Percentiles rank a stretch among this genome's conserved stretches.
Conservation (phyloP, 1,284 basidiomycete species). For the Cutaneotrichosporon mucoides region DNA sequence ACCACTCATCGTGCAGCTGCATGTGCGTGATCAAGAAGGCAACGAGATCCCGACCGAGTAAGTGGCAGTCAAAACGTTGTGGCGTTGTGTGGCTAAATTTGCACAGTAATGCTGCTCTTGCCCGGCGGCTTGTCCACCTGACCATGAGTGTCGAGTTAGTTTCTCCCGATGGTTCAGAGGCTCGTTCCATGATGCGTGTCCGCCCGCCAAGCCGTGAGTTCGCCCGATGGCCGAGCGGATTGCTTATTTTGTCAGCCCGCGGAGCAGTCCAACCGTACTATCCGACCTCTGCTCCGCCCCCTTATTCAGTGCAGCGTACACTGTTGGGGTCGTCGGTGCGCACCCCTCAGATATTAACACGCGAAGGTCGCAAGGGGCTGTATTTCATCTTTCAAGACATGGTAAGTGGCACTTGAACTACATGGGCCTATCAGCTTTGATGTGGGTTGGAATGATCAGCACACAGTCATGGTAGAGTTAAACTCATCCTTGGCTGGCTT, state of each 20-base stretch:
- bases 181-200: slow-evolving; percentile 18
- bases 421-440: too few relatives aligned
- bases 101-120: slow-evolving; percentile 16
- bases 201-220: slow-evolving; percentile 19
- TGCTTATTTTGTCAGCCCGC: slow-evolving; percentile 9
- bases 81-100: not conserved
- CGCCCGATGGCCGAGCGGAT: not conserved
- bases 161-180: slow-evolving; percentile 11
- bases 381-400: slow-evolving; percentile 23
- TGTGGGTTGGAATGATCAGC: too few relatives aligned
- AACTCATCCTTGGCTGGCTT: too few relatives aligned
- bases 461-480: too few relatives aligned
- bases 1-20: slow-evolving; percentile 17
- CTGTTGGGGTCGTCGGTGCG: slow-evolving; percentile 17
- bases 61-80: not conserved
- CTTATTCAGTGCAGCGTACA: slow-evolving; percentile 19
- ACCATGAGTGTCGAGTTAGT: slow-evolving; percentile 22
- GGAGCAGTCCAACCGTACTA: slow-evolving; percentile 21
- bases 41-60: slow-evolving; percentile 16
- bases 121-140: slow-evolving; percentile 17
- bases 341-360: slow-evolving; percentile 15
- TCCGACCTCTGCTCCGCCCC: slow-evolving; percentile 17
- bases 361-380: slow-evolving; percentile 16
- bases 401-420: slow-evolving; percentile 14
- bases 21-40: slow-evolving; percentile 16